A percentile compares a stretch with the other conserved stretches of the same genome.
Evolutionary conservation across 352 stramenopile genomes (phyloP).

Genomic region (Phytophthora capsici): DNA sequence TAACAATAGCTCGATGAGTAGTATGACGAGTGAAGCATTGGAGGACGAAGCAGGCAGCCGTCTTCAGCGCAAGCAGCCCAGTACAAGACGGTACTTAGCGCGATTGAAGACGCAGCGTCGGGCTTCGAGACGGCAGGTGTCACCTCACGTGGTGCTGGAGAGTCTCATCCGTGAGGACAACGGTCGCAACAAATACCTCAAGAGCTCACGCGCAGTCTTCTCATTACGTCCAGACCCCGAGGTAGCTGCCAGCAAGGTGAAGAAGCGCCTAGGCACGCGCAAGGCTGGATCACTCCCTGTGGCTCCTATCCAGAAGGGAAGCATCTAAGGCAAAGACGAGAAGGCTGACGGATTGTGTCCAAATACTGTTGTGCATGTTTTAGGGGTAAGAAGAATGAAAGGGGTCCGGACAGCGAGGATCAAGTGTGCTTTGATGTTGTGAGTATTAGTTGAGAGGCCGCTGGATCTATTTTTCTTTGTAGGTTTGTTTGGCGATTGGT

Average conservation of each 20-base stretch:
- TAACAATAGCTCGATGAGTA: constrained; percentile 55
- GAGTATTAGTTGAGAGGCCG: constrained; percentile 17
- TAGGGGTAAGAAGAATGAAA: constrained; percentile 36
- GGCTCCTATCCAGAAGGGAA: constrained; percentile 77
- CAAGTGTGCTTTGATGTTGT: constrained; percentile 22
- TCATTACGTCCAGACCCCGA: constrained; percentile 79
- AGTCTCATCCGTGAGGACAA: constrained; percentile 84
- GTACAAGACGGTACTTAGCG: constrained; percentile 79
- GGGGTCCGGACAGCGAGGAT: constrained; percentile 15
- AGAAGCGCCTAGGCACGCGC: constrained; percentile 75
- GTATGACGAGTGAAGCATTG: constrained; percentile 32
- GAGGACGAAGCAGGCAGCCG: constrained; percentile 64
- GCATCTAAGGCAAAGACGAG: constrained; percentile 48
- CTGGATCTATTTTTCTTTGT: constrained; percentile 29
- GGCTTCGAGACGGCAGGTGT: constrained; percentile 63
- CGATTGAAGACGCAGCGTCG: constrained; percentile 79
- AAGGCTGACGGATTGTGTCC: constrained; percentile 26
- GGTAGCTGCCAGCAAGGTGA: constrained; percentile 71
- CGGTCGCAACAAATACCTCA: constrained; percentile 83
- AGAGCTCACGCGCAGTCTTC: constrained; percentile 80
- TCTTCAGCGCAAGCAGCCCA: constrained; percentile 80
- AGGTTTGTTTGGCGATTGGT: neutral
- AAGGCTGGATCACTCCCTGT: constrained; percentile 65
- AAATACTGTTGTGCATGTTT: constrained; percentile 40
- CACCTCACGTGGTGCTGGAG: constrained; percentile 78